Evolutionary conservation across 2,329 filamentous ascomycete genomes (phyloP).

Genomic region (Leptographium radiaticola): DNA sequence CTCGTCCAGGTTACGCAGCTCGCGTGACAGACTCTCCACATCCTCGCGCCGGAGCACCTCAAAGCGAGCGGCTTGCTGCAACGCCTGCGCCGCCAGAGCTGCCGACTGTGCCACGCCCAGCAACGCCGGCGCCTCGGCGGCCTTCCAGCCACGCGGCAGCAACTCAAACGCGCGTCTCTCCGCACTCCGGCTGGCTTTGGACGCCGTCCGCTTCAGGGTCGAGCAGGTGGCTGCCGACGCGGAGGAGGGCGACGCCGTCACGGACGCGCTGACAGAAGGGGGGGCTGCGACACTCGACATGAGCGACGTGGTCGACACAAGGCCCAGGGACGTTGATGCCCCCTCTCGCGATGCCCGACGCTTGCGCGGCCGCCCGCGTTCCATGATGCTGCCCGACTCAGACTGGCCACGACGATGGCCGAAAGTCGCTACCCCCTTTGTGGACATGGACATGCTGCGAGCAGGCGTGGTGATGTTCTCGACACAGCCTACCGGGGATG

Average conservation of each 20-base stretch:
- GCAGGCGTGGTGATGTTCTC: background rate
- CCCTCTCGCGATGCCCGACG: slow-evolving; percentile 20
- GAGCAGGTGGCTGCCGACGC: slow-evolving; percentile 14
- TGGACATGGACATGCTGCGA: slow-evolving; percentile 13
- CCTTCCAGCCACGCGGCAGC: slow-evolving; percentile 44
- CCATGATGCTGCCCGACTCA: slow-evolving; percentile 45
- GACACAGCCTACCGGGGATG: background rate
- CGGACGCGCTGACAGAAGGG: background rate
- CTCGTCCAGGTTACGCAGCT: slow-evolving; percentile 64
- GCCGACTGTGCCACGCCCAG: slow-evolving; percentile 35
- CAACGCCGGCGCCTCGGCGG: slow-evolving; percentile 35
- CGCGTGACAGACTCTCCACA: slow-evolving; percentile 53
- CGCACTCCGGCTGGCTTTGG: slow-evolving; percentile 32
- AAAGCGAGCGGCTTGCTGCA: slow-evolving; percentile 49
- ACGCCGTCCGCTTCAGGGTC: slow-evolving; percentile 23
- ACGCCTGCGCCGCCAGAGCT: slow-evolving; percentile 44
- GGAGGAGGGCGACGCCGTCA: background rate
- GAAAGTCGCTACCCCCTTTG: slow-evolving; percentile 1
- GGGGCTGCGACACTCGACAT: background rate
- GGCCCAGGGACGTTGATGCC: background rate
- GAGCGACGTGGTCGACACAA: background rate
- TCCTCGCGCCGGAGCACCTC: slow-evolving; percentile 50
- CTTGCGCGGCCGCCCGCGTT: slow-evolving; percentile 48
- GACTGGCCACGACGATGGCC: slow-evolving; percentile 41
- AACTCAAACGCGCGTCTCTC: slow-evolving; percentile 46